A percentile compares a stretch with the other conserved stretches of the same genome.
These are phyloP conservation scores for Celoporthe dispersa DNA, from an alignment of 2,329 filamentous ascomycete species.

Conservation along the genomic window DNA sequence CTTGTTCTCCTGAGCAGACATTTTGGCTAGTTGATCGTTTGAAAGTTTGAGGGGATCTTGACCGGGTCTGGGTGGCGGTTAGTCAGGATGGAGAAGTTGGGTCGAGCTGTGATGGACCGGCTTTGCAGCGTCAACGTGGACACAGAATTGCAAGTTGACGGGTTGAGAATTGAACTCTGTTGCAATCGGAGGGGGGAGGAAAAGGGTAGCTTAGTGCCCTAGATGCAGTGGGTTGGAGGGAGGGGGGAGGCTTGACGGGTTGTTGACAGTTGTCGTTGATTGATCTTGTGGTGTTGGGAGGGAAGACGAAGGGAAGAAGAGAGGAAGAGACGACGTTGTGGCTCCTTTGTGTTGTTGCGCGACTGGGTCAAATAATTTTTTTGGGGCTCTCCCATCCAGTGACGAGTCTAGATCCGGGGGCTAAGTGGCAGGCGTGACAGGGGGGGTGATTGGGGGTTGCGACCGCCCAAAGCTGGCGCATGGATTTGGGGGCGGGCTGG, in stretches of 20 bases:
- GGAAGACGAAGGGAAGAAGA: constrained; percentile 40
- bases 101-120: constrained; percentile 35
- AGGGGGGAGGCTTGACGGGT: constrained; percentile 39
- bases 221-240: constrained; percentile 56
- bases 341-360: constrained; percentile 36
- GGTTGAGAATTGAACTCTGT: constrained; percentile 68
- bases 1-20: constrained; percentile 83
- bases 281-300: constrained; percentile 39
- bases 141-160: constrained; percentile 39
- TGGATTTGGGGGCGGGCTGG: constrained; percentile 11
- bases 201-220: constrained; percentile 92
- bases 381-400: constrained; percentile 25
- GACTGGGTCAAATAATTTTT: constrained; percentile 41
- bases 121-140: constrained; percentile 44
- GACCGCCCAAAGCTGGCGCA: constrained; percentile 23
- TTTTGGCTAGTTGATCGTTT: constrained; percentile 58
- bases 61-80: constrained; percentile 47
- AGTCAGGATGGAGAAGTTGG: constrained; percentile 46
- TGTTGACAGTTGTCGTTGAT: constrained; percentile 44
- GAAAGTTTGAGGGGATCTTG: constrained; percentile 39
- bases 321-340: constrained; percentile 36
- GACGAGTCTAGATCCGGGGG: constrained; percentile 18
- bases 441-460: constrained; percentile 12
- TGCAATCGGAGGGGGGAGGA: constrained; percentile 67
- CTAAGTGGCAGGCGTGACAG: constrained; percentile 22